phyloP scores from a whole-genome alignment of 2,329 filamentous ascomycete species.

The Podosphaera fusca region DNA sequence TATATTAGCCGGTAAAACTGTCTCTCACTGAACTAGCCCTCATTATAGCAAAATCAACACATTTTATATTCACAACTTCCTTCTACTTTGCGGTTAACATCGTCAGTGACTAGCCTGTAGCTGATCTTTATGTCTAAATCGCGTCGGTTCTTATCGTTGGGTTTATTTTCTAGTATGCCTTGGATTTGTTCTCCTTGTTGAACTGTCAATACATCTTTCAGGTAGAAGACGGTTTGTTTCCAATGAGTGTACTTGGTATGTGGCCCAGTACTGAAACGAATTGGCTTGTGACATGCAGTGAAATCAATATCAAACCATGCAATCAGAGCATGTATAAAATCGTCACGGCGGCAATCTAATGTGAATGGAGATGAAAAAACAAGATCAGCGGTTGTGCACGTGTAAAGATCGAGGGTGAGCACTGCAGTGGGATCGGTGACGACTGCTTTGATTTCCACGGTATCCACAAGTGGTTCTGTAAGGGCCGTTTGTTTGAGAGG shows the following conservation, averaged over 20 bases:
- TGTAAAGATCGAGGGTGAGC: constrained; percentile 83
- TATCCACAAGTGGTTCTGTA: constrained; percentile 90
- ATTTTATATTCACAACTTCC: constrained; percentile 64
- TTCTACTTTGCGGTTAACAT: constrained; percentile 41
- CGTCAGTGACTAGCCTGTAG: constrained; percentile 59
- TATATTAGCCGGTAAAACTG: neutral
- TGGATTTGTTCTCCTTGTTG: constrained; percentile 62
- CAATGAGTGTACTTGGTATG: constrained; percentile 99
- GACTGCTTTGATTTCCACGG: constrained; percentile 88
- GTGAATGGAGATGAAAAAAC: constrained; percentile 62
- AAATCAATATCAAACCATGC: constrained; percentile 99
- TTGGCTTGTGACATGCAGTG: constrained; percentile 91
- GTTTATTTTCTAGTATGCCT: constrained; percentile 57
- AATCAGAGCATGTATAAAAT: constrained; percentile 90
- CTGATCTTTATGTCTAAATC: constrained; percentile 79
- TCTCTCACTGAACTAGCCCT: neutral
- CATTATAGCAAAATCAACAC: constrained; percentile 24
- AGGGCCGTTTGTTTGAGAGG: constrained; percentile 85
- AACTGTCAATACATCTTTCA: constrained; percentile 79
- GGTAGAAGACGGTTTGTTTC: constrained; percentile 99
- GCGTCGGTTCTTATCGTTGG: constrained; percentile 81
- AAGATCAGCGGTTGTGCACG: constrained; percentile 60
- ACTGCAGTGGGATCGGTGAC: constrained; percentile 76
- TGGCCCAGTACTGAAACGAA: constrained; percentile 87
- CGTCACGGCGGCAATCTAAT: constrained; percentile 57